A percentile compares a stretch with the other conserved stretches of the same genome.
Evolutionary conservation across 441 rosid genomes (phyloP).

Genomic region (Melastoma candidum): DNA sequence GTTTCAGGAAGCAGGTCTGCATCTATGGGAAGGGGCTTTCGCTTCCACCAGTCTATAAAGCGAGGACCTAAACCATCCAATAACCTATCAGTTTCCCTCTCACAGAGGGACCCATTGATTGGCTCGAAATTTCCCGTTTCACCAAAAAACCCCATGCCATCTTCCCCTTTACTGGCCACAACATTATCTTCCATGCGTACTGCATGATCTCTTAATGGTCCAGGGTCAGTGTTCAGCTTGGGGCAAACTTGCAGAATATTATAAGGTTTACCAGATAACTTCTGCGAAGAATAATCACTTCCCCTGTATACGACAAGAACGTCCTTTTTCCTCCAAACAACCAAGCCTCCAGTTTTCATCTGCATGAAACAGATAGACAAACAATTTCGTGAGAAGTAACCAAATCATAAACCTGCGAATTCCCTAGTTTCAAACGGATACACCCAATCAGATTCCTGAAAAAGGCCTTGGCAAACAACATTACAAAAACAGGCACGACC

Average conservation of each 20-base stretch:
- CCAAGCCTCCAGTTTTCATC: conserved; percentile 87
- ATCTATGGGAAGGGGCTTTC: conserved; percentile 81
- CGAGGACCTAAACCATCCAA: conserved; percentile 83
- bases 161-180: conserved; percentile 16
- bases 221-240: background rate
- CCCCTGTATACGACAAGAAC: conserved; percentile 50
- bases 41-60: conserved; percentile 89
- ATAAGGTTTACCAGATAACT: background rate
- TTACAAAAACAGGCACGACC: conserved; percentile 31
- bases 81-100: conserved; percentile 80
- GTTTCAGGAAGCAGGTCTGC: conserved; percentile 69
- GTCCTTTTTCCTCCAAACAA: conserved; percentile 64
- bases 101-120: conserved; percentile 44
- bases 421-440: too few relatives aligned
- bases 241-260: too few relatives aligned
- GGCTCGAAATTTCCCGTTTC: conserved; percentile 8
- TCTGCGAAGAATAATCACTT: conserved; percentile 15
- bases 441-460: too few relatives aligned
- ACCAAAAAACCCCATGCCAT: conserved; percentile 11
- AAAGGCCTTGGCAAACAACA: background rate
- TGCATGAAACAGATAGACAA: conserved; percentile 21
- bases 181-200: conserved; percentile 4
- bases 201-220: conserved; percentile 3
- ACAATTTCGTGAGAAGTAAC: conserved; percentile 3
- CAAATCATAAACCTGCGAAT: too few relatives aligned